These are phyloP conservation scores for Allodekkera sacchari DNA, from an alignment of 805 yeast species.

Conservation along the genomic window DNA sequence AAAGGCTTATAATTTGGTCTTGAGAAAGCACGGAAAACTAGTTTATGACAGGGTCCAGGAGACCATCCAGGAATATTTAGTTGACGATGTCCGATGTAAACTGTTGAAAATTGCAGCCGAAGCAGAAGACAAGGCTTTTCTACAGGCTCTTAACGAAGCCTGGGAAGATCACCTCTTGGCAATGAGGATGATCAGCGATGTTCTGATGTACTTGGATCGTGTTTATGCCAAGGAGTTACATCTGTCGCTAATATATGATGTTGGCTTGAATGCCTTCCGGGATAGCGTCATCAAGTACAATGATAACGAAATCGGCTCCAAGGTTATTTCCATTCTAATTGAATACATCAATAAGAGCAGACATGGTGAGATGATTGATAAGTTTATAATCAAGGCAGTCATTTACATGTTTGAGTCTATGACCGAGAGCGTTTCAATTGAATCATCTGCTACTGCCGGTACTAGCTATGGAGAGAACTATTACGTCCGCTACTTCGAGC, in stretches of 20 bases:
- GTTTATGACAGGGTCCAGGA: constrained; percentile 53
- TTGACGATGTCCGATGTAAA: constrained; percentile 16
- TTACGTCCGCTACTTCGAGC: constrained; percentile 61
- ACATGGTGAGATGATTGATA: constrained; percentile 45
- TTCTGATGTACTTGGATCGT: constrained; percentile 77
- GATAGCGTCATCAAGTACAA: constrained; percentile 47
- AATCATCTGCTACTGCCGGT: constrained; percentile 4
- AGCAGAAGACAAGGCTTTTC: constrained; percentile 19
- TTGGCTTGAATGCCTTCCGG: constrained; percentile 62
- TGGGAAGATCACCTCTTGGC: constrained; percentile 71
- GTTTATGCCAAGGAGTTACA: constrained; percentile 69
- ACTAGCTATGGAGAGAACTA: constrained; percentile 46
- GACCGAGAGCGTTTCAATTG: constrained; percentile 26
- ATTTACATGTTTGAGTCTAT: constrained; percentile 67
- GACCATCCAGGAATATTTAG: constrained; percentile 40
- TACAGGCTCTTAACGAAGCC: constrained; percentile 28
- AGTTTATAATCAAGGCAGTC: constrained; percentile 49
- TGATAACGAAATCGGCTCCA: constrained; percentile 40
- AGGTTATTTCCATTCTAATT: constrained; percentile 40
- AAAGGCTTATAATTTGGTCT: constrained; percentile 67
- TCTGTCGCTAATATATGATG: constrained; percentile 58
- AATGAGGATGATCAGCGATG: constrained; percentile 76
- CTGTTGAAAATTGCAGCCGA: constrained; percentile 9
- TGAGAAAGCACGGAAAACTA: constrained; percentile 57
- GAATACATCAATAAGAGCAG: constrained; percentile 51